phyloP scores from a whole-genome alignment of 2,329 filamentous ascomycete genomes.

The Cryoendolithus antarcticus region DNA sequence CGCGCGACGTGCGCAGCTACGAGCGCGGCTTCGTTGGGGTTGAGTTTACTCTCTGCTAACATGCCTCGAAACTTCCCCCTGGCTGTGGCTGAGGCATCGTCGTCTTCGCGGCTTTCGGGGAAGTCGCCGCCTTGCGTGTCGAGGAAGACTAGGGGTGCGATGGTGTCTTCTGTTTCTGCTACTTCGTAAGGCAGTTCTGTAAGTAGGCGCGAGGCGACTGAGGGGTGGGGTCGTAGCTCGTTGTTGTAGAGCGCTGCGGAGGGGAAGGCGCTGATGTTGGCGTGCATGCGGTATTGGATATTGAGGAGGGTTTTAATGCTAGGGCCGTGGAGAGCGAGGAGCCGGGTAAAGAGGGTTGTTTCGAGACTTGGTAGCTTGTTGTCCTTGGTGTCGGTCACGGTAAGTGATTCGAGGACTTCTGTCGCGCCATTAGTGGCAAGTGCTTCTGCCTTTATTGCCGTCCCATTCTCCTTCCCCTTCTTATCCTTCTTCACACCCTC shows the following conservation, averaged over 20 bases:
- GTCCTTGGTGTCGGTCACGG: conserved; percentile 13
- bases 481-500: conserved; percentile 18
- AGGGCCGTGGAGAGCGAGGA: conserved; percentile 68
- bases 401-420: too few species aligned
- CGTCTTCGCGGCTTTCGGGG: conserved; percentile 62
- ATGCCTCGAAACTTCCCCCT: conserved; percentile 37
- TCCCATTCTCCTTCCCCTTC: conserved; percentile 8
- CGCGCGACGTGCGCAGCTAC: conserved; percentile 65
- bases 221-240: conserved; percentile 67
- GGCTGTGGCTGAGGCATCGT: conserved; percentile 42
- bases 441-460: too few species aligned
- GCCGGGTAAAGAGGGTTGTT: conserved; percentile 82
- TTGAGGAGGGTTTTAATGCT: conserved; percentile 89
- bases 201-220: conserved; percentile 63
- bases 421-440: too few species aligned
- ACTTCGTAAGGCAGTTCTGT: conserved; percentile 68
- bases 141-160: conserved; percentile 79
- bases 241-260: conserved; percentile 78
- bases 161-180: conserved; percentile 70
- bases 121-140: conserved; percentile 88
- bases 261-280: conserved; percentile 88
- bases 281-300: conserved; percentile 96
- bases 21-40: conserved; percentile 76
- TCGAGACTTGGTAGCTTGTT: conserved; percentile 46
- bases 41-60: conserved; percentile 72